Percentiles rank a stretch among this genome's conserved stretches.
Evolutionary conservation across 2,329 filamentous ascomycete species (phyloP).

Genomic region (Alternaria ethzedia): DNA sequence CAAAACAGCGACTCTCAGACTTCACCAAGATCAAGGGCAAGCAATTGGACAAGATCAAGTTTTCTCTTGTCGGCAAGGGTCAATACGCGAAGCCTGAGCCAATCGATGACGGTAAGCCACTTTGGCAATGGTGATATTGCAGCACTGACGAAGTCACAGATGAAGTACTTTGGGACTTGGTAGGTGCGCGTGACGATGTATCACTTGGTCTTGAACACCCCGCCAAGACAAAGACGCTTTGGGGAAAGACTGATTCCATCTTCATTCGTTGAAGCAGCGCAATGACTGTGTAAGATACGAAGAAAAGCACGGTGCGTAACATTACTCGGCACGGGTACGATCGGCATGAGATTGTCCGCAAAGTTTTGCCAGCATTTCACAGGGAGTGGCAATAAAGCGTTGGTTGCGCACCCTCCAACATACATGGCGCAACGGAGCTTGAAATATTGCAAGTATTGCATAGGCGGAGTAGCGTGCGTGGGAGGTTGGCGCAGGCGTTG

Average conservation of each 20-base stretch:
- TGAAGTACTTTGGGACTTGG: constrained; percentile 54
- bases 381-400: not conserved
- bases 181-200: constrained; percentile 48
- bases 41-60: constrained; percentile 98
- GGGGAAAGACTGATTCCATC: constrained; percentile 67
- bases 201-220: constrained; percentile 65
- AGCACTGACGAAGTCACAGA: constrained; percentile 42
- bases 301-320: not conserved
- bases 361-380: constrained; percentile 11
- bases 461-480: constrained; percentile 10
- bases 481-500: constrained; percentile 3
- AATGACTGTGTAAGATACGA: constrained; percentile 32
- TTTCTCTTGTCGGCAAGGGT: constrained; percentile 72
- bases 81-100: constrained; percentile 81
- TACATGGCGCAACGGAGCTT: constrained; percentile 13
- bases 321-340: not conserved
- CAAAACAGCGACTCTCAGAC: constrained; percentile 92
- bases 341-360: constrained; percentile 2
- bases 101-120: constrained; percentile 79
- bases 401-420: not conserved
- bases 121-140: not conserved
- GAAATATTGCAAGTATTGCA: constrained; percentile 7
- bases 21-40: constrained; percentile 96
- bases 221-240: constrained; percentile 66
- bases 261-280: constrained; percentile 59